phyloP scores from a whole-genome alignment of 2,329 filamentous ascomycete genomes.

The Exophiala phaeomuriformis region DNA sequence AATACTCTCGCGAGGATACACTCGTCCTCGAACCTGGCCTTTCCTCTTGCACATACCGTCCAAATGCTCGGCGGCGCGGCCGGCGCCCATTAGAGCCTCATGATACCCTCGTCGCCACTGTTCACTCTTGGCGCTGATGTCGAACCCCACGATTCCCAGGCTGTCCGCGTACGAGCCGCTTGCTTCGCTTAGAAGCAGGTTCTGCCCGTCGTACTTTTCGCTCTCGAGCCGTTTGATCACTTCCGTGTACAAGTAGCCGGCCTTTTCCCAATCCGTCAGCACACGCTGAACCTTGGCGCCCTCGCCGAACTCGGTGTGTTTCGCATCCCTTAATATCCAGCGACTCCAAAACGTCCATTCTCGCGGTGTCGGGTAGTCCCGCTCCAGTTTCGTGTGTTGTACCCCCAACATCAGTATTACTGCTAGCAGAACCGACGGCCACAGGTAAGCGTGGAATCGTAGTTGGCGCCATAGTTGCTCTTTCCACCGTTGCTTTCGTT shows the following conservation, averaged over 20 bases:
- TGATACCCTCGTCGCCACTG: slow-evolving; percentile 82
- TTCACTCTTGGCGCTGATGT: slow-evolving; percentile 69
- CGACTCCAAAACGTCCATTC: slow-evolving; percentile 72
- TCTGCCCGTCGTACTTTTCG: slow-evolving; percentile 58
- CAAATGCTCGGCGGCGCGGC: slow-evolving; percentile 68
- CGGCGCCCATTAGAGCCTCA: slow-evolving; percentile 69
- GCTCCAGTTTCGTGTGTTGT: slow-evolving; percentile 67
- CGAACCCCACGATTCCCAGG: slow-evolving; percentile 35
- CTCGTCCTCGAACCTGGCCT: slow-evolving; percentile 38
- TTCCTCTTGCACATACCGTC: slow-evolving; percentile 65
- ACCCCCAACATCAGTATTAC: slow-evolving; percentile 58
- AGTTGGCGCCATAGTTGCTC: slow-evolving; percentile 64
- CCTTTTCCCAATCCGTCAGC: slow-evolving; percentile 61
- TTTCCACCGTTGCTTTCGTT: slow-evolving; percentile 50
- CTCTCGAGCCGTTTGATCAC: slow-evolving; percentile 65
- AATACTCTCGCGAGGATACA: slow-evolving; percentile 66
- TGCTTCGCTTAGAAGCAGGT: slow-evolving; percentile 50
- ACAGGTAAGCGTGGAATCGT: slow-evolving; percentile 63
- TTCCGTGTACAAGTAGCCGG: slow-evolving; percentile 54
- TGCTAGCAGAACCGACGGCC: slow-evolving; percentile 55
- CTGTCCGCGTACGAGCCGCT: slow-evolving; percentile 50
- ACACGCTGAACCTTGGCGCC: slow-evolving; percentile 48
- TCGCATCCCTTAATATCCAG: slow-evolving; percentile 59
- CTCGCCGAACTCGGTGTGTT: slow-evolving; percentile 46
- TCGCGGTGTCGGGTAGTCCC: slow-evolving; percentile 67